Base-by-base conservation (phyloP, 1,139 yeast species). In the Eremothecium coryli region DNA sequence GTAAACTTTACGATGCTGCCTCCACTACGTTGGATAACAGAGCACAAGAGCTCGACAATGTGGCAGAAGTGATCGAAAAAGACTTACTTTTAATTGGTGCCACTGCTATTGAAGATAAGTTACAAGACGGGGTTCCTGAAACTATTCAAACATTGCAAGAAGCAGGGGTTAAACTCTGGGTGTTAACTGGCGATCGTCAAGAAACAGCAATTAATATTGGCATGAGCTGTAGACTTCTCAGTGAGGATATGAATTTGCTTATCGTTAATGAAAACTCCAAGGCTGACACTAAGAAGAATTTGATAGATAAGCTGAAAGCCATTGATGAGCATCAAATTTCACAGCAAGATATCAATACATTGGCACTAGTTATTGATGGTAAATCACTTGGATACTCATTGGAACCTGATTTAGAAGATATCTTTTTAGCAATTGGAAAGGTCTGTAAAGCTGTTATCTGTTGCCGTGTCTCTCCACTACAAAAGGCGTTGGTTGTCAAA, bases 181-280 rank as follows among this genome's bases (percentile, higher is more conserved):
- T 93, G 21, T 67, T 93, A 38, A 93, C 99, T 7, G 99, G 99
- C 48, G 99, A 93, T 56, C 73, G 95, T 54, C 98, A 90, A 57
- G 99, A 93, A 60, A 93, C 99, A n/a, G 99, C 98, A 1, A 82
- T 93, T 43, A 93, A 93, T 55, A 90, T 93, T 55, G 99, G 98
- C 43, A 86, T 90, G 96, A 82, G 95, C 47, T 93, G 98, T 65
- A 85, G 84, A 51, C 66, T 93, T 35, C 64, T 93, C 33, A 80
- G 93, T 56, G 98, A 93, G 57, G 98, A 93, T 52, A 93, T 93
- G 99, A 86, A 85, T 49, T 62, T 93, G 43, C 66, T 93, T 48
- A 77, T 90, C 40, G 77, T 93, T 32, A 93, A 93, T 53, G 98
- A 90, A 56, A 88, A 80, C 26, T 70, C 73, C 2, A 78, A 77